These are phyloP conservation scores for Trametes hirsuta DNA, from an alignment of 1,284 basidiomycete genomes.

Conservation along the genomic window DNA sequence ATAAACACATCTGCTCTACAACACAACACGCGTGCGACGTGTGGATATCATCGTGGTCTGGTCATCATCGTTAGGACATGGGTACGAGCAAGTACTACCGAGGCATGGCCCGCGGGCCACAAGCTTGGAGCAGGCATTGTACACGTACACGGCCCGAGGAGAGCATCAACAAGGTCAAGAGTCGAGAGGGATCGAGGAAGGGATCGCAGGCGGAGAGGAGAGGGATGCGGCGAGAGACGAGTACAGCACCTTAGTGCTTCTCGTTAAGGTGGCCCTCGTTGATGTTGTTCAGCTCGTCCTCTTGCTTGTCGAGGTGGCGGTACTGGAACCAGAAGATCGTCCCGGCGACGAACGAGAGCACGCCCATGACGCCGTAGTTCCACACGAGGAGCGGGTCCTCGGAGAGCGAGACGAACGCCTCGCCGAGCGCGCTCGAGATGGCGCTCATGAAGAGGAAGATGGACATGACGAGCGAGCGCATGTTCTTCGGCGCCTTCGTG, in stretches of 20 bases:
- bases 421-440: constrained; percentile 64
- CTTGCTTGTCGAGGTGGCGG: constrained; percentile 60
- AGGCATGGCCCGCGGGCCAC: neutral
- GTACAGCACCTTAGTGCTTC: constrained; percentile 4
- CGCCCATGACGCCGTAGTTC: constrained; percentile 48
- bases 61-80: constrained; percentile 15
- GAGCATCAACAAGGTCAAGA: neutral
- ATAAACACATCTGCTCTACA: constrained; percentile 12
- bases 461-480: constrained; percentile 79
- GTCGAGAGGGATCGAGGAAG: neutral
- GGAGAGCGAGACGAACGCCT: constrained; percentile 59
- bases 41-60: constrained; percentile 9
- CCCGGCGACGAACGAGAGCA: constrained; percentile 45
- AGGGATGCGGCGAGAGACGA: neutral
- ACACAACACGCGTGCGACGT: neutral
- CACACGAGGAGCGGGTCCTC: constrained; percentile 59
- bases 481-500: constrained; percentile 83
- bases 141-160: constrained; percentile 3
- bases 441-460: constrained; percentile 75
- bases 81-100: constrained; percentile 1
- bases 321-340: constrained; percentile 66
- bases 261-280: constrained; percentile 41
- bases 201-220: neutral
- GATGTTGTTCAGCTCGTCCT: constrained; percentile 63
- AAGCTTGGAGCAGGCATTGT: neutral